phyloP scores from a whole-genome alignment of 371 early-diverging fungal genomes.

The Mucor irregularis region DNA sequence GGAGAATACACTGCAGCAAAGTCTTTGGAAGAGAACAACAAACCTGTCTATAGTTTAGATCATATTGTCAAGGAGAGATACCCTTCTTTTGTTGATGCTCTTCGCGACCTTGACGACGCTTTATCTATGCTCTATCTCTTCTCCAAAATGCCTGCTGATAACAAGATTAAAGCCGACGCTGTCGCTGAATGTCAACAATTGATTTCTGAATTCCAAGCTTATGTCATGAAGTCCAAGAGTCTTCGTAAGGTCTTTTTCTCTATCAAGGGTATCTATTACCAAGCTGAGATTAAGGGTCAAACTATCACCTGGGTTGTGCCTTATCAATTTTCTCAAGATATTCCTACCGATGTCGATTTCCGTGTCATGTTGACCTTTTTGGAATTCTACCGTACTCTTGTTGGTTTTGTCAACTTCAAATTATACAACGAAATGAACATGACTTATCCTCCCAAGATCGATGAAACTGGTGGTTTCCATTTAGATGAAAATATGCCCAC shows the following conservation, averaged over 20 bases:
- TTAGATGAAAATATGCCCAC: conserved; percentile 59
- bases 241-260: conserved; percentile 91
- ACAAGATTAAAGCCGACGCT: conserved; percentile 60
- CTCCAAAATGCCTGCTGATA: conserved; percentile 82
- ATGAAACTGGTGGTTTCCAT: conserved; percentile 76
- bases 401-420: conserved; percentile 95
- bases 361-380: conserved; percentile 96
- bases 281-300: conserved; percentile 94
- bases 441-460: conserved; percentile 87
- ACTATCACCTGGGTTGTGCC: conserved; percentile 95
- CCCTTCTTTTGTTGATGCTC: conserved; percentile 92
- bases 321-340: conserved; percentile 87
- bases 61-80: conserved; percentile 96
- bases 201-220: conserved; percentile 90
- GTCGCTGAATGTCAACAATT: conserved; percentile 81
- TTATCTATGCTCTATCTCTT: conserved; percentile 93
- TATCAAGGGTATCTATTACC: conserved; percentile 98
- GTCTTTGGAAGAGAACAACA: conserved; percentile 65
- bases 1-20: conserved; percentile 77
- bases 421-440: conserved; percentile 86
- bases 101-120: conserved; percentile 96
- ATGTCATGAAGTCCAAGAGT: conserved; percentile 76
- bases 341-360: conserved; percentile 95
- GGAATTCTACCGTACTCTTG: conserved; percentile 90
- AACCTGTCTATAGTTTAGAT: conserved; percentile 84